Base-by-base conservation (phyloP, 768 basidiomycete genomes). In the Lactarius quietus region DNA sequence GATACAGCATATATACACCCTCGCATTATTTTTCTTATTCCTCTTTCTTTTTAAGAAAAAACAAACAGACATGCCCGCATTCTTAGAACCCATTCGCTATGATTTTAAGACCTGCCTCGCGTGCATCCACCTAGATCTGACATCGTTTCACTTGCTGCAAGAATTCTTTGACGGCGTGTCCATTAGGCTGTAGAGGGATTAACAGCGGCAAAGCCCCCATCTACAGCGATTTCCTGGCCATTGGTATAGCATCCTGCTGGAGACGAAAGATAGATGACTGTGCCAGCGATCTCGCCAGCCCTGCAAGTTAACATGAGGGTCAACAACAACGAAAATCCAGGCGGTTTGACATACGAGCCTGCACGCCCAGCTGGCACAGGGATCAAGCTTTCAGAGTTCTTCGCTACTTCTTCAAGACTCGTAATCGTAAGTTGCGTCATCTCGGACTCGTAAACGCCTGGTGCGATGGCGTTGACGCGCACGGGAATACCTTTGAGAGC, bases 191-290 rank as follows among this genome's bases (percentile, higher is more conserved):
- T 76, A 1, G 86, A 77, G 36, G 91, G 91, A 72, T 93, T 93
- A 45, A 91, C 88, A 17, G 87, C 82, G 1, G 84, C 61, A 72
- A 83, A 90, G 1, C 90, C 89, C 33, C 92, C 91, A 70, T 93
- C 91, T 39, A 92, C 82, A 20, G 86, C 76, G 51, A 93, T 81
- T 72, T 92, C 88, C 72, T 92, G 90, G 15, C 91, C 91, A 67
- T 88, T 89, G 67, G 83, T 84, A 72, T 90, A 93, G 33, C 80
- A 84, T 38, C 89, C 90, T 3, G 89, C 88, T 12, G 78, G 82
- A 12, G 90, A 90, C 8, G 83, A 87, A 6, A 93, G 81, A 73
- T 90, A 92, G 6, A 93, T 81, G 0, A 78, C 90, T 10, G 90
- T 89, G 9, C 88, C 91, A 10, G 88, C 90, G 77, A 92, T 86